These are phyloP conservation scores for Wallacemonas sp. DNA, from an alignment of 208 protist species.

Conservation along the genomic window DNA sequence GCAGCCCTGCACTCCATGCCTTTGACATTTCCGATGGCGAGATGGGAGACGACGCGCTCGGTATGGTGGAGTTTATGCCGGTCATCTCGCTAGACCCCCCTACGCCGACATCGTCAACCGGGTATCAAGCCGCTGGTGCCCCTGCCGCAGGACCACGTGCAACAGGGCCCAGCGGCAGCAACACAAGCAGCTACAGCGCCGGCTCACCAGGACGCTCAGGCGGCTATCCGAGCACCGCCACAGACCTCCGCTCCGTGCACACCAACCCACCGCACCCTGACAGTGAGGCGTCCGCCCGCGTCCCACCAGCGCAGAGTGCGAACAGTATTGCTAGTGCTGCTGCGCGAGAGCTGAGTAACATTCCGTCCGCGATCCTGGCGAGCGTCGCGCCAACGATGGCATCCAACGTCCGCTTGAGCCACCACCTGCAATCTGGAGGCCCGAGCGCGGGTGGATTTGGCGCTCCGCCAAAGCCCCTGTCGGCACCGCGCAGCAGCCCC, in stretches of 20 bases:
- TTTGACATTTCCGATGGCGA: too few species aligned
- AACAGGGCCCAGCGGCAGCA: neutral
- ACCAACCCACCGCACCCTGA: slow-evolving; percentile 3
- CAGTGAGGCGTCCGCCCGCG: neutral
- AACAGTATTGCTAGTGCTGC: neutral
- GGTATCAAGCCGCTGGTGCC: too few species aligned
- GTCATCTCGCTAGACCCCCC: slow-evolving; percentile 15
- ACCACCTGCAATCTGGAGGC: neutral
- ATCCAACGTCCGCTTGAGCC: slow-evolving; percentile 11
- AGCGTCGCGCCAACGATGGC: slow-evolving; percentile 15
- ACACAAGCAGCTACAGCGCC: neutral
- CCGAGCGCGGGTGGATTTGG: neutral
- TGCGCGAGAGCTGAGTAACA: slow-evolving; percentile 11
- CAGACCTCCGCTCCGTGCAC: neutral
- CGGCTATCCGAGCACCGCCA: neutral
- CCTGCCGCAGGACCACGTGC: too few species aligned
- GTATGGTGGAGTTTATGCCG: slow-evolving; percentile 15
- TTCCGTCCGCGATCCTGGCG: slow-evolving; percentile 19
- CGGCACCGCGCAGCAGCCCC: neutral
- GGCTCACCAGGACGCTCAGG: neutral
- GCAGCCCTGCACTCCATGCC: too few species aligned
- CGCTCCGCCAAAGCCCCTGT: neutral
- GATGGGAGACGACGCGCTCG: neutral
- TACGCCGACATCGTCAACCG: neutral
- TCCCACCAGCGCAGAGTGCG: neutral